phyloP scores from a whole-genome alignment of 1,284 basidiomycete species.

The Amylostereum areolatum region DNA sequence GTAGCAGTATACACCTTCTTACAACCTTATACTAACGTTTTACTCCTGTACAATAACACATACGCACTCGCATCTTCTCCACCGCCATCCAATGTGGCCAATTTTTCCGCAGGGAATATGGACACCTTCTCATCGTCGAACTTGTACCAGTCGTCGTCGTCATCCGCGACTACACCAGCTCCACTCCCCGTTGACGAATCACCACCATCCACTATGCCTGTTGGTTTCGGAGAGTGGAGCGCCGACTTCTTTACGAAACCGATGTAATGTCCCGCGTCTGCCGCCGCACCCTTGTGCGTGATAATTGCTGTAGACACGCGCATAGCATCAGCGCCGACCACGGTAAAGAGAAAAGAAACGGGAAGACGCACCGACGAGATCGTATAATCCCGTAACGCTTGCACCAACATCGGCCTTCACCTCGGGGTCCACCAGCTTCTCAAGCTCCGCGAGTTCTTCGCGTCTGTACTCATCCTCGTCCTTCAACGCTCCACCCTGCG shows the following conservation, averaged over 20 bases:
- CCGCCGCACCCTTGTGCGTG: conserved; percentile 94
- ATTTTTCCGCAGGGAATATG: conserved; percentile 75
- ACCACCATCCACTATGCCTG: background rate
- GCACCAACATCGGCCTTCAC: conserved; percentile 66
- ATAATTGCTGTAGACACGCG: conserved; percentile 75
- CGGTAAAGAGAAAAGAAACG: too few species aligned
- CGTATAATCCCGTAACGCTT: conserved; percentile 76
- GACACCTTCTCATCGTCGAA: conserved; percentile 92
- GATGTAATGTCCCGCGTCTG: conserved; percentile 93
- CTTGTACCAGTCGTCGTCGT: conserved; percentile 83
- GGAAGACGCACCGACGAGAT: conserved; percentile 65
- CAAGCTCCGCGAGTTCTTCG: conserved; percentile 61
- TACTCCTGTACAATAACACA: conserved; percentile 76
- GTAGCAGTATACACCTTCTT: too few species aligned
- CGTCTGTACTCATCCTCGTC: conserved; percentile 55
- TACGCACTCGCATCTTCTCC: conserved; percentile 83
- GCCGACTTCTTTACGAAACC: conserved; percentile 79
- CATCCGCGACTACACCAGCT: conserved; percentile 29
- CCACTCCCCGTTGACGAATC: background rate
- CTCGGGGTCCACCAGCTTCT: conserved; percentile 55
- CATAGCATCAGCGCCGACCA: too few species aligned
- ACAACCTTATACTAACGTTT: conserved; percentile 29
- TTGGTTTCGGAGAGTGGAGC: conserved; percentile 33
- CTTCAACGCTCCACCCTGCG: conserved; percentile 39
- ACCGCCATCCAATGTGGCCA: conserved; percentile 81